phyloP scores from a whole-genome alignment of 345 rosid species.

The Brassica cretica region DNA sequence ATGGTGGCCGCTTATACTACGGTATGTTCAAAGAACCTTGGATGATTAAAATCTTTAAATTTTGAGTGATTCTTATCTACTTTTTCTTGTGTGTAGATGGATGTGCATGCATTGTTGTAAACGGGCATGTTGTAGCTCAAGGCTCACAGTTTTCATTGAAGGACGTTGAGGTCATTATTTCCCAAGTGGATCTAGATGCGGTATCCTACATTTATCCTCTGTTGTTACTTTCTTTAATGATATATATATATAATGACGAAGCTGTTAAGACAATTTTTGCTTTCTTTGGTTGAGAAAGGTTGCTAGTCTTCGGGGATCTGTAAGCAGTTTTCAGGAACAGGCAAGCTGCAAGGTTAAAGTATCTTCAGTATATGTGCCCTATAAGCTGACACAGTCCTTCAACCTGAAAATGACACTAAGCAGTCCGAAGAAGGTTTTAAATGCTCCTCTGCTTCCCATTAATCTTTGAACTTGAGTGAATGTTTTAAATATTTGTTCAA shows the following conservation, averaged over 20 bases:
- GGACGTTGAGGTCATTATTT: conserved; percentile 88
- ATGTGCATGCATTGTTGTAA: conserved; percentile 76
- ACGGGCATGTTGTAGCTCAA: conserved; percentile 83
- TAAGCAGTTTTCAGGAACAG: conserved; percentile 89
- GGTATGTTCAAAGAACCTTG: conserved; percentile 45
- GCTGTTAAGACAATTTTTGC: background rate
- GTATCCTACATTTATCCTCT: conserved; percentile 43
- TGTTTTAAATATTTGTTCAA: background rate
- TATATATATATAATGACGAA: background rate
- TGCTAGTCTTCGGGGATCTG: conserved; percentile 85
- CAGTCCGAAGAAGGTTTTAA: conserved; percentile 66
- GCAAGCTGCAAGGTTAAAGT: conserved; percentile 70
- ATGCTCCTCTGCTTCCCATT: conserved; percentile 16
- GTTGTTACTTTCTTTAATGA: background rate
- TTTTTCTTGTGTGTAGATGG: conserved; percentile 56
- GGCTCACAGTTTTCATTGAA: conserved; percentile 92
- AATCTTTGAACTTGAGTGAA: background rate
- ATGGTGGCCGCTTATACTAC: conserved; percentile 89
- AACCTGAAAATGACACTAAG: conserved; percentile 66
- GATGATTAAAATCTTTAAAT: background rate
- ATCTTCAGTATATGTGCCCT: conserved; percentile 65
- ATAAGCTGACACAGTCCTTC: conserved; percentile 70
- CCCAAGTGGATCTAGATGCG: conserved; percentile 91
- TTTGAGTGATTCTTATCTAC: background rate
- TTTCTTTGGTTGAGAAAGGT: conserved; percentile 59